These are phyloP conservation scores for Entonaema liquescens DNA, from an alignment of 495 filamentous ascomycete genomes.

Conservation along the genomic window DNA sequence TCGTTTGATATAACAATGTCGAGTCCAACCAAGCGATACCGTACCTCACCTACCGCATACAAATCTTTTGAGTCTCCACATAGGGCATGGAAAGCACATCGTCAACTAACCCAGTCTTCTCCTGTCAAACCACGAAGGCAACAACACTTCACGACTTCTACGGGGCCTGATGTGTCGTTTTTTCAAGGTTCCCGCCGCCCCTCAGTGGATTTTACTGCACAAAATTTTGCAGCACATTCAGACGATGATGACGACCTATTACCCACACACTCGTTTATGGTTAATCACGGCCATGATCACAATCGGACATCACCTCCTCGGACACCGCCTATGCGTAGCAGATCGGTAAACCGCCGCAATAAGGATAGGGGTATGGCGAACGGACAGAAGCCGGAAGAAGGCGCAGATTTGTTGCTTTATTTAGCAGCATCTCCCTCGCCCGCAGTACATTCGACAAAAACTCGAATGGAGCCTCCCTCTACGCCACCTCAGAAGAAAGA, in stretches of 20 bases:
- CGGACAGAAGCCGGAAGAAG: constrained; percentile 69
- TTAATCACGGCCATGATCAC: constrained; percentile 52
- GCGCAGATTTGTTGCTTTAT: constrained; percentile 89
- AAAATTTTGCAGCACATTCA: constrained; percentile 68
- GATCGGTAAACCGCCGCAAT: constrained; percentile 53
- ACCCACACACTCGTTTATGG: constrained; percentile 76
- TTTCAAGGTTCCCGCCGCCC: constrained; percentile 66
- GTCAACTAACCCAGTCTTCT: constrained; percentile 82
- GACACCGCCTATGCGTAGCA: constrained; percentile 76
- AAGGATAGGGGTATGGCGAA: constrained; percentile 46
- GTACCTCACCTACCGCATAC: constrained; percentile 70
- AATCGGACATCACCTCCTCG: constrained; percentile 75
- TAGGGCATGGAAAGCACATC: constrained; percentile 74
- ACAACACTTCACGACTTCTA: constrained; percentile 67
- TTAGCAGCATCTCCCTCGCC: constrained; percentile 93
- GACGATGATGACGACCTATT: constrained; percentile 85
- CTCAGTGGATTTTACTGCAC: constrained; percentile 70
- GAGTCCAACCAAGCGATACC: constrained; percentile 70
- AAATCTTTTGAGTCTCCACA: constrained; percentile 65
- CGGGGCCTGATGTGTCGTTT: constrained; percentile 72
- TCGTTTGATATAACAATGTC: constrained; percentile 58
- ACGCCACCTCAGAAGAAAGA: constrained; percentile 83
- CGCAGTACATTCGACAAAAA: constrained; percentile 58
- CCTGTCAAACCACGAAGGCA: constrained; percentile 74
- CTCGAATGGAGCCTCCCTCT: constrained; percentile 74